Percentiles rank a stretch among this genome's conserved stretches.
These are phyloP conservation scores for Smittium culicis DNA, from an alignment of 371 early-diverging fungal genomes.

Conservation along the genomic window DNA sequence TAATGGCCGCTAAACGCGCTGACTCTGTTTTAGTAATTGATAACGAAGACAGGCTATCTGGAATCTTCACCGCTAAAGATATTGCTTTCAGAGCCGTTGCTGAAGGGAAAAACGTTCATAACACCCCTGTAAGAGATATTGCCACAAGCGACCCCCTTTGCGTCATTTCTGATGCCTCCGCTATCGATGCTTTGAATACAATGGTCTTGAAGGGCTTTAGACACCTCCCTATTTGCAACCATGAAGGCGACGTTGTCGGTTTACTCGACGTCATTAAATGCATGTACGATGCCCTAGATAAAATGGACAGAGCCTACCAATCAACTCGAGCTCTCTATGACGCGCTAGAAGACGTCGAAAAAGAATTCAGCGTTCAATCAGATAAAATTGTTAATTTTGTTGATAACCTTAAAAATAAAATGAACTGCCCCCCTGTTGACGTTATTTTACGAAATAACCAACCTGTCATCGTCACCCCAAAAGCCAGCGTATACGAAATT, in stretches of 20 bases:
- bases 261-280: slow-evolving; percentile 90
- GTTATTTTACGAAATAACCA: slow-evolving; percentile 56
- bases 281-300: slow-evolving; percentile 84
- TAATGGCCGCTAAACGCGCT: slow-evolving; percentile 96
- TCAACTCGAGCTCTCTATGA: slow-evolving; percentile 73
- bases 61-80: slow-evolving; percentile 84
- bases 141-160: slow-evolving; percentile 86
- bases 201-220: slow-evolving; percentile 90
- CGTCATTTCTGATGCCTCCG: slow-evolving; percentile 61
- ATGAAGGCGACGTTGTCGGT: slow-evolving; percentile 84
- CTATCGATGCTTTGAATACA: slow-evolving; percentile 83
- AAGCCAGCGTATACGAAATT: slow-evolving; percentile 75
- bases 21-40: slow-evolving; percentile 89
- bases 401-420: slow-evolving; percentile 54
- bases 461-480: slow-evolving; percentile 61
- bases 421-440: slow-evolving; percentile 75
- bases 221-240: slow-evolving; percentile 88
- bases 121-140: slow-evolving; percentile 67
- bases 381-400: slow-evolving; percentile 48
- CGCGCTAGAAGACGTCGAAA: slow-evolving; percentile 85
- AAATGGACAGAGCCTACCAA: slow-evolving; percentile 85
- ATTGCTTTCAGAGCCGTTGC: slow-evolving; percentile 73
- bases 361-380: slow-evolving; percentile 56
- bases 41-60: slow-evolving; percentile 75
- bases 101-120: slow-evolving; percentile 59